Percentiles rank a stretch among this genome's conserved stretches.
Conservation (phyloP, 768 basidiomycete genomes). For the Naganishia onofrii region DNA sequence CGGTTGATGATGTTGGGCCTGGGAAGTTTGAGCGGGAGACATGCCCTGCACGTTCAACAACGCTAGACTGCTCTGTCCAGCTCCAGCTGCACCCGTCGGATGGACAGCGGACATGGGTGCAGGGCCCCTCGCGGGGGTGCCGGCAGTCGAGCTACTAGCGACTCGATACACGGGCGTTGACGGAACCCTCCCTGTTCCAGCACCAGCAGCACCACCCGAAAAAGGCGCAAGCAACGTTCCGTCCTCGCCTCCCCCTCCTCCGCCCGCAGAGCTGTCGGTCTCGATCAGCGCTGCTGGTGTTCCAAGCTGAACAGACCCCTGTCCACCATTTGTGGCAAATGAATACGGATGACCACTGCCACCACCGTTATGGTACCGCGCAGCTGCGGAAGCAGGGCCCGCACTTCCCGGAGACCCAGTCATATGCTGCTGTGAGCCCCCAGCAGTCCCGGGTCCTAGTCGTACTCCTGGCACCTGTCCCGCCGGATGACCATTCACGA, state of each 20-base stretch:
- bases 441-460: too few relatives aligned
- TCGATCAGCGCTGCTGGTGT: conserved; percentile 6
- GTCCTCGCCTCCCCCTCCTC: neutral
- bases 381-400: neutral
- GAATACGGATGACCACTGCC: neutral
- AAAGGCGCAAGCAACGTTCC: neutral
- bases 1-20: neutral
- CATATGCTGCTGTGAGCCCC: neutral
- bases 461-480: too few relatives aligned
- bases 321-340: too few relatives aligned
- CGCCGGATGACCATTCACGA: neutral
- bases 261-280: neutral
- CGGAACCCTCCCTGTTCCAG: neutral
- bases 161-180: conserved; percentile 11
- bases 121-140: neutral
- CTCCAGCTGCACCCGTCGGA: neutral
- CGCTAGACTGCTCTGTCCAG: conserved; percentile 1
- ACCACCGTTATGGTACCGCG: neutral
- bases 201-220: neutral
- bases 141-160: neutral
- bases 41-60: conserved; percentile 19
- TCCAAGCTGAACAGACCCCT: neutral
- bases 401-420: neutral
- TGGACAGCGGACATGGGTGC: neutral
- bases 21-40: neutral